A percentile compares a stretch with the other conserved stretches of the same genome.
Conservation (phyloP, 176 grass and related monocot species). For the Hordeum marinum region DNA sequence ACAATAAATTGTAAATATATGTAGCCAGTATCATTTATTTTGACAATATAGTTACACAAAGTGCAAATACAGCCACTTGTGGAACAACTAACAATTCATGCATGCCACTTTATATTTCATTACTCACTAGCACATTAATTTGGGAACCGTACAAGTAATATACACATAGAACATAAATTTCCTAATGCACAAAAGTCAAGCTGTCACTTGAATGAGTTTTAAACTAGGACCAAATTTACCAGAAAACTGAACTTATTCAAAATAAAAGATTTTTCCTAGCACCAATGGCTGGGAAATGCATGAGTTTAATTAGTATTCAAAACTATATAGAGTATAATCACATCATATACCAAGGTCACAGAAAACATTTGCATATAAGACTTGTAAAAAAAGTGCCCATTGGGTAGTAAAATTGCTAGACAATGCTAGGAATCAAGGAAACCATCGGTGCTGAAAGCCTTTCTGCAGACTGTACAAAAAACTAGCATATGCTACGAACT, state of each 20-base stretch:
- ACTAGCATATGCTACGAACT: background rate
- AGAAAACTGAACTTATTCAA: background rate
- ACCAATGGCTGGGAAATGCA: background rate
- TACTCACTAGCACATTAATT: background rate
- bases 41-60: background rate
- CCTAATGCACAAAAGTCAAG: background rate
- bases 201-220: background rate
- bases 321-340: background rate
- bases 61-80: background rate
- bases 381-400: background rate
- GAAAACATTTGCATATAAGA: background rate
- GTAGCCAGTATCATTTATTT: background rate
- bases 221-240: constrained; percentile 2
- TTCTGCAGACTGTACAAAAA: background rate
- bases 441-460: background rate
- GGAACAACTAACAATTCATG: background rate
- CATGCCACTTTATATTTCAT: background rate
- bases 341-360: background rate
- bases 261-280: background rate
- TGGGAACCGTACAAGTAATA: background rate
- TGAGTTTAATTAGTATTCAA: background rate
- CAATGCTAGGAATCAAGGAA: background rate
- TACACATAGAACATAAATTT: background rate
- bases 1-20: background rate
- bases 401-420: background rate